phyloP scores from a whole-genome alignment of 2,329 filamentous ascomycete species.

The Exophiala viscosa region DNA sequence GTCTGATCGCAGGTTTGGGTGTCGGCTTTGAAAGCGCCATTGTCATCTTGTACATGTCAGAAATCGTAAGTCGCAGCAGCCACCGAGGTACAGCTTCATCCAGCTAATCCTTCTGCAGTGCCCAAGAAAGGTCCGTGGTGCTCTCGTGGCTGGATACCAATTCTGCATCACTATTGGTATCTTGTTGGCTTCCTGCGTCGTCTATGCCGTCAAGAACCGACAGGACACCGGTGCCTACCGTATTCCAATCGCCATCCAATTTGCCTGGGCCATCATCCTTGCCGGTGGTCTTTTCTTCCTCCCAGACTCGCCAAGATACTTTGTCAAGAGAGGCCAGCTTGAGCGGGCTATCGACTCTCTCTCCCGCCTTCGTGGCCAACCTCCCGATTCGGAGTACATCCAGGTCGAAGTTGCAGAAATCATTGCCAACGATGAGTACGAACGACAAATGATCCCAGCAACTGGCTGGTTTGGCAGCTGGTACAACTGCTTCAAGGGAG shows the following conservation, averaged over 20 bases:
- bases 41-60: constrained; percentile 83
- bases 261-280: constrained; percentile 75
- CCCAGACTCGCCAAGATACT: constrained; percentile 82
- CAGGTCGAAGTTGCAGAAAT: constrained; percentile 79
- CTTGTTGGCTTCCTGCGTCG: constrained; percentile 69
- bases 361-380: constrained; percentile 69
- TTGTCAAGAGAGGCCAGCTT: constrained; percentile 71
- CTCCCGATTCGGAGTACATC: constrained; percentile 68
- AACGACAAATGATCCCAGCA: constrained; percentile 55
- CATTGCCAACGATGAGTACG: constrained; percentile 84
- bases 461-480: constrained; percentile 65
- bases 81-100: neutral
- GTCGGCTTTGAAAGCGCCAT: constrained; percentile 78
- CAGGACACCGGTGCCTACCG: constrained; percentile 67
- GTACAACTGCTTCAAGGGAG: constrained; percentile 61
- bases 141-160: constrained; percentile 75
- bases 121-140: constrained; percentile 71
- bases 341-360: constrained; percentile 62
- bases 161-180: constrained; percentile 80
- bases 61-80: constrained; percentile 51
- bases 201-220: constrained; percentile 66
- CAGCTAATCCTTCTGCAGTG: constrained; percentile 36
- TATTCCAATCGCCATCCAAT: constrained; percentile 76
- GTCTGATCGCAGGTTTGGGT: constrained; percentile 71
- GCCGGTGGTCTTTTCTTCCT: constrained; percentile 65